phyloP scores from a whole-genome alignment of 371 early-diverging fungal species.

The Lichtheimia corymbifera region DNA sequence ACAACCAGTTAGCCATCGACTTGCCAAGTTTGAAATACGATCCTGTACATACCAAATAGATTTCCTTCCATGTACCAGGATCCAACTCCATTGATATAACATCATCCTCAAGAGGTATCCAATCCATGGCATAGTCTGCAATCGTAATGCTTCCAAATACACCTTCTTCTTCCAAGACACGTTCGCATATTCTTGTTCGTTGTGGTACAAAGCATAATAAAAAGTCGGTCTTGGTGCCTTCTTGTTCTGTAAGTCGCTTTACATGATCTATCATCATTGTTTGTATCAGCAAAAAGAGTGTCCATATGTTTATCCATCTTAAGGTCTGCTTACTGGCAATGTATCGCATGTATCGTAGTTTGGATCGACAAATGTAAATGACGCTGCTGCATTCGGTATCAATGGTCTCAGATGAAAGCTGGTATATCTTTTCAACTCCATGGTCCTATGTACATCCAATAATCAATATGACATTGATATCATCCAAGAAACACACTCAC shows the following conservation, averaged over 20 bases:
- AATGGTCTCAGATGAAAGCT: conserved; percentile 65
- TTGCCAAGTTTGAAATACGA: background rate
- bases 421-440: conserved; percentile 91
- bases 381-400: conserved; percentile 73
- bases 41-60: conserved; percentile 64
- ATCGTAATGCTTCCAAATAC: conserved; percentile 86
- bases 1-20: background rate
- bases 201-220: conserved; percentile 90
- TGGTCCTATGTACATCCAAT: conserved; percentile 67
- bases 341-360: conserved; percentile 72
- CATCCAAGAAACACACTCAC: conserved; percentile 28
- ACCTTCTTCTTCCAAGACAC: conserved; percentile 87
- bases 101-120: conserved; percentile 90
- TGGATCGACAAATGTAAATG: conserved; percentile 85
- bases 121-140: conserved; percentile 87
- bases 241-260: conserved; percentile 30
- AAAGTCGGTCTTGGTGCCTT: conserved; percentile 42
- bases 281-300: too few relatives aligned
- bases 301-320: background rate
- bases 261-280: conserved; percentile 37
- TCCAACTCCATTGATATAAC: conserved; percentile 88
- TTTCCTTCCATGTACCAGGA: conserved; percentile 72
- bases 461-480: background rate
- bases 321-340: conserved; percentile 68
- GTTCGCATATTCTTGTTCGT: conserved; percentile 84